Evolutionary conservation across 2,329 filamentous ascomycete genomes (phyloP).

Genomic region (Plenodomus tracheiphilus): DNA sequence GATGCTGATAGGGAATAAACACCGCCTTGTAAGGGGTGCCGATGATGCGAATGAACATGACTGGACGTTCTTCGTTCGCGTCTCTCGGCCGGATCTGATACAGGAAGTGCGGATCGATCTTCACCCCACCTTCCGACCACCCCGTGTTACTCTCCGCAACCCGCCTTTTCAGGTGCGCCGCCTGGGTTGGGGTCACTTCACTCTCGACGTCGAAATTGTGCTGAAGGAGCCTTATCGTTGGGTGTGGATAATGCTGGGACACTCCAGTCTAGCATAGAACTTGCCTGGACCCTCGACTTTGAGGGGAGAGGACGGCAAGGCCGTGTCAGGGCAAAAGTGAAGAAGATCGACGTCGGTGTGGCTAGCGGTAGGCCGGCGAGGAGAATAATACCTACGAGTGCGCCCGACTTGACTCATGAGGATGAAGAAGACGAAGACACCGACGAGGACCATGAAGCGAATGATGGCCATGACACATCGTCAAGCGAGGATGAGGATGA

Average conservation of each 20-base stretch:
- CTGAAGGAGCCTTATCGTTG: slow-evolving; percentile 51
- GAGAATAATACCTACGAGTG: not conserved
- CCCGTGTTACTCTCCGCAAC: slow-evolving; percentile 35
- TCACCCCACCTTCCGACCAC: slow-evolving; percentile 50
- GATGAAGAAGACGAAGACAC: slow-evolving; percentile 15
- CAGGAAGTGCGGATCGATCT: slow-evolving; percentile 48
- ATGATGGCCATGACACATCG: slow-evolving; percentile 6
- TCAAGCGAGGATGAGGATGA: slow-evolving; percentile 18
- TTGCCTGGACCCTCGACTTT: slow-evolving; percentile 51
- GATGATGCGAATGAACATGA: slow-evolving; percentile 44
- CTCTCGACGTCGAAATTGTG: slow-evolving; percentile 44
- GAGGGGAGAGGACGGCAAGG: slow-evolving; percentile 47
- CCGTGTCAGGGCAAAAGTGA: slow-evolving; percentile 47
- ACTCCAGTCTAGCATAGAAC: slow-evolving; percentile 37
- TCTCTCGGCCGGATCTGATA: slow-evolving; percentile 49
- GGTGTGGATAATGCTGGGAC: slow-evolving; percentile 46
- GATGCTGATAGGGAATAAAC: slow-evolving; percentile 51
- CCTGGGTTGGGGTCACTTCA: slow-evolving; percentile 50
- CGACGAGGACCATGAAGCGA: slow-evolving; percentile 20
- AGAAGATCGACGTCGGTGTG: slow-evolving; percentile 29
- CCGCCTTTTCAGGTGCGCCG: slow-evolving; percentile 48
- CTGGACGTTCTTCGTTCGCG: slow-evolving; percentile 53
- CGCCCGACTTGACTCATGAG: slow-evolving; percentile 1
- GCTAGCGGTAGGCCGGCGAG: slow-evolving; percentile 17
- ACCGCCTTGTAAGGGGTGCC: slow-evolving; percentile 30